A percentile compares a stretch with the other conserved stretches of the same genome.
Evolutionary conservation across 176 grass and related monocot species (phyloP).

Genomic region (Hsuehochloa calcarea): DNA sequence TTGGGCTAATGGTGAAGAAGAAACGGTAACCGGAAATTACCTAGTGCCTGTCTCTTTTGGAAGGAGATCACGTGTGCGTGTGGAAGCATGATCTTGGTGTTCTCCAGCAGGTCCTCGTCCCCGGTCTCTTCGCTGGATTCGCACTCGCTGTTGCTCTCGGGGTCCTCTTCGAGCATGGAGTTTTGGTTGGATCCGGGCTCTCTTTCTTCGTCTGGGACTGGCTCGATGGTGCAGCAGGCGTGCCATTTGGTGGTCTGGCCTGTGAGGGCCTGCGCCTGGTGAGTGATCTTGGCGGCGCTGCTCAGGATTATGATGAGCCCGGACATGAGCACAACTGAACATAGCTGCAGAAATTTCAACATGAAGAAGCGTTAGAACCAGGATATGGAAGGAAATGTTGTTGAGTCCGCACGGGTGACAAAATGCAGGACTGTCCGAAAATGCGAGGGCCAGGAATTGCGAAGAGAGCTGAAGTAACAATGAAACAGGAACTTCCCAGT

Average conservation of each 20-base stretch:
- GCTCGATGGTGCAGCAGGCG: constrained; percentile 85
- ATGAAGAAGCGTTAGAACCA: neutral
- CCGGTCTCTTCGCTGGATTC: constrained; percentile 51
- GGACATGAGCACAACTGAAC: constrained; percentile 77
- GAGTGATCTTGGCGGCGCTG: constrained; percentile 89
- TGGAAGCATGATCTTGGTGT: constrained; percentile 48
- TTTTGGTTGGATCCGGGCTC: constrained; percentile 12
- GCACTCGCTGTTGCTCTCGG: neutral
- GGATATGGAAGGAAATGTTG: neutral
- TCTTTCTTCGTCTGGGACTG: constrained; percentile 4
- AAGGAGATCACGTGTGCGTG: constrained; percentile 59
- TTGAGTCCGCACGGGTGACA: neutral
- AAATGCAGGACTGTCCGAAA: neutral
- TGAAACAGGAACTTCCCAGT: neutral
- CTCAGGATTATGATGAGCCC: constrained; percentile 84
- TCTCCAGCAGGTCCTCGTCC: constrained; percentile 72
- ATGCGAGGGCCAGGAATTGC: neutral
- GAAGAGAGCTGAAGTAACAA: neutral
- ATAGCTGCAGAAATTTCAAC: constrained; percentile 49
- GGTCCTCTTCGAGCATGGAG: constrained; percentile 31
- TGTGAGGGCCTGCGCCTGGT: constrained; percentile 84
- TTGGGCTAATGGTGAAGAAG: neutral
- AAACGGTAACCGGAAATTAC: constrained; percentile 11
- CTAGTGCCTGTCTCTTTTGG: constrained; percentile 91
- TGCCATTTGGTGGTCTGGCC: constrained; percentile 95